Evolutionary conservation across 2,329 filamentous ascomycete genomes (phyloP).

Genomic region (Aureobasidium sp.): DNA sequence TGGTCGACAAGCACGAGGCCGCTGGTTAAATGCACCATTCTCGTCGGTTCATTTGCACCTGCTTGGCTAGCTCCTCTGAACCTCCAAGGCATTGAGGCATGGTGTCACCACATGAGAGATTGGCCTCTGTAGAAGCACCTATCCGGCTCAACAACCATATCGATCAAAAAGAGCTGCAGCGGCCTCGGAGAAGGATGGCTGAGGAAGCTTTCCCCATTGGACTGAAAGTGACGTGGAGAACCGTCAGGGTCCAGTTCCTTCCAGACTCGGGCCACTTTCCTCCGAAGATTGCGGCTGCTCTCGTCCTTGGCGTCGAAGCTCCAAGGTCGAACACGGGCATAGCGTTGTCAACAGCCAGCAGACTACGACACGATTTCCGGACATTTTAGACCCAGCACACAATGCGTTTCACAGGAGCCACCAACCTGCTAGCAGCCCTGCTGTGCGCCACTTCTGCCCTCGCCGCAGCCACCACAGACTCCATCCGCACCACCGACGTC

Average conservation of each 20-base stretch:
- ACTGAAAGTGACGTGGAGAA: not conserved
- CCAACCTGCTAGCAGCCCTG: slow-evolving; percentile 1
- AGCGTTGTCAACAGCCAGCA: not conserved
- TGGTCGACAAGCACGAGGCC: not conserved
- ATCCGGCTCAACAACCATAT: not conserved
- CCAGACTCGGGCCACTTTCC: not conserved
- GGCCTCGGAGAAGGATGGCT: not conserved
- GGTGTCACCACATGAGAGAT: not conserved
- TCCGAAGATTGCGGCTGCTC: not conserved
- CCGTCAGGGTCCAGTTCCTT: not conserved
- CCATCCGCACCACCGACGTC: slow-evolving; percentile 24
- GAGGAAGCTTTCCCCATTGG: not conserved
- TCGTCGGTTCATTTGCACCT: not conserved
- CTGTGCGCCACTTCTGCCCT: slow-evolving; percentile 23
- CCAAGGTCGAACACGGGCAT: not conserved
- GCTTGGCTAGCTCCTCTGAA: not conserved
- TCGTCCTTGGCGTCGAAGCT: slow-evolving; percentile 1
- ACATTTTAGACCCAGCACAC: not conserved
- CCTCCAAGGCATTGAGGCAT: not conserved
- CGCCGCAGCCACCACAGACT: slow-evolving; percentile 22
- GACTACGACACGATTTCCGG: not conserved
- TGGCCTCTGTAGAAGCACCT: not conserved
- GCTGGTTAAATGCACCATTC: not conserved
- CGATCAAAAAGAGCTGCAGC: not conserved
- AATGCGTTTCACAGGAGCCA: not conserved